phyloP scores from a whole-genome alignment of 2,329 filamentous ascomycete species.

The Alternaria consortialis region DNA sequence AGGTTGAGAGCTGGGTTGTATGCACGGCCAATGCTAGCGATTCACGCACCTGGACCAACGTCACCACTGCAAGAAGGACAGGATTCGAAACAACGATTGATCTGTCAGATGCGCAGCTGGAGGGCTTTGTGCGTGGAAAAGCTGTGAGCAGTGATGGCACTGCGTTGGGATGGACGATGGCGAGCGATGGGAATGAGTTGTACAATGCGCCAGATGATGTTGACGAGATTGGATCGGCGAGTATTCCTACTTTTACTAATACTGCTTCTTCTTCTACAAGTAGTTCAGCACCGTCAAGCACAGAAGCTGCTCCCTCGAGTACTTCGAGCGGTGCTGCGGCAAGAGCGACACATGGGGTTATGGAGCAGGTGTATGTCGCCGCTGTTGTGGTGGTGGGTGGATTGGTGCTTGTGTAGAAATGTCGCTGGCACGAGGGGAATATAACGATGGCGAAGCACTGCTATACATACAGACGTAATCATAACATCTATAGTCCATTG shows the following conservation, averaged over 20 bases:
- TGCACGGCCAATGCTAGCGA: slow-evolving; percentile 33
- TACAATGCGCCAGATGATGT: slow-evolving; percentile 23
- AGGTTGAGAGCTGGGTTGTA: slow-evolving; percentile 38
- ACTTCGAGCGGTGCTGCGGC: slow-evolving; percentile 15
- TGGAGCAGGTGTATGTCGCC: slow-evolving; percentile 16
- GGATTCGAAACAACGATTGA: slow-evolving; percentile 28
- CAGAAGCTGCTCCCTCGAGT: slow-evolving; percentile 6
- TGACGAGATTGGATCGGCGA: background rate
- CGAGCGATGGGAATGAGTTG: slow-evolving; percentile 15
- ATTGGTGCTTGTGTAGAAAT: slow-evolving; percentile 6
- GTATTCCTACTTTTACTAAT: background rate
- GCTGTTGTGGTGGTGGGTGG: slow-evolving; percentile 18
- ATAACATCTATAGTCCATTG: background rate
- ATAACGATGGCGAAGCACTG: background rate
- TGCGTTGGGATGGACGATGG: slow-evolving; percentile 18
- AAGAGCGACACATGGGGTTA: slow-evolving; percentile 7
- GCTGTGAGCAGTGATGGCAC: slow-evolving; percentile 17
- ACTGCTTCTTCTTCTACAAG: slow-evolving; percentile 2
- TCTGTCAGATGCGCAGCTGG: slow-evolving; percentile 11
- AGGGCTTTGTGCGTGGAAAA: slow-evolving; percentile 21
- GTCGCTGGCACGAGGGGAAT: background rate
- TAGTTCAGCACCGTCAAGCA: slow-evolving; percentile 1
- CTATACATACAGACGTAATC: background rate
- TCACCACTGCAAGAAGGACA: slow-evolving; percentile 17
- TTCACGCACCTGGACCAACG: slow-evolving; percentile 20